These are phyloP conservation scores for Cocos nucifera DNA, from an alignment of 176 grass and related monocot genomes.

Conservation along the genomic window DNA sequence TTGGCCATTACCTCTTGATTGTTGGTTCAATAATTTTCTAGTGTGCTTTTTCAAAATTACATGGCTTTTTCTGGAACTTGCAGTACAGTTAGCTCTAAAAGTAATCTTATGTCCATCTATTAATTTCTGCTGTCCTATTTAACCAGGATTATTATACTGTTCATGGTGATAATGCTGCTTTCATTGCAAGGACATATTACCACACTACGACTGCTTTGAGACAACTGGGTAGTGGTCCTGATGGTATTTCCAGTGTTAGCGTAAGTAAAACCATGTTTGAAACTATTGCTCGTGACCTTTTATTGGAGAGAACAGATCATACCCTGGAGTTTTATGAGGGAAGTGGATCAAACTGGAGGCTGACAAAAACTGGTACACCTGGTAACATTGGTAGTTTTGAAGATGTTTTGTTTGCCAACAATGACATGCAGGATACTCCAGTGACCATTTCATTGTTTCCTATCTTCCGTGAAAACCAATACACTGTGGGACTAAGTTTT, in stretches of 20 bases:
- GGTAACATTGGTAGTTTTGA: slow-evolving; percentile 96
- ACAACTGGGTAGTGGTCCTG: slow-evolving; percentile 57
- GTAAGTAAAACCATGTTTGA: slow-evolving; percentile 92
- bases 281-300: slow-evolving; percentile 76
- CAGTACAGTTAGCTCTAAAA: no score
- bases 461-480: slow-evolving; percentile 58
- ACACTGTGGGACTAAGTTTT: slow-evolving; percentile 75
- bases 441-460: slow-evolving; percentile 73
- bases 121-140: no score
- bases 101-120: no score
- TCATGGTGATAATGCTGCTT: slow-evolving; percentile 84
- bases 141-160: slow-evolving; percentile 90
- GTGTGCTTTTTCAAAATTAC: no score
- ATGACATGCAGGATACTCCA: slow-evolving; percentile 89
- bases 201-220: slow-evolving; percentile 80
- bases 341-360: slow-evolving; percentile 82
- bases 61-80: no score
- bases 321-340: slow-evolving; percentile 91
- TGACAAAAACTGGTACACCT: slow-evolving; percentile 86
- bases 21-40: no score
- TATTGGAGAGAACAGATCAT: slow-evolving; percentile 77
- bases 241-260: slow-evolving; percentile 74
- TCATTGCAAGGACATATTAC: slow-evolving; percentile 89
- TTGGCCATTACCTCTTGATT: no score
- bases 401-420: slow-evolving; percentile 96